Evolutionary conservation across 331 rosid genomes (phyloP).

Genomic region (Stylosanthes scabra): DNA sequence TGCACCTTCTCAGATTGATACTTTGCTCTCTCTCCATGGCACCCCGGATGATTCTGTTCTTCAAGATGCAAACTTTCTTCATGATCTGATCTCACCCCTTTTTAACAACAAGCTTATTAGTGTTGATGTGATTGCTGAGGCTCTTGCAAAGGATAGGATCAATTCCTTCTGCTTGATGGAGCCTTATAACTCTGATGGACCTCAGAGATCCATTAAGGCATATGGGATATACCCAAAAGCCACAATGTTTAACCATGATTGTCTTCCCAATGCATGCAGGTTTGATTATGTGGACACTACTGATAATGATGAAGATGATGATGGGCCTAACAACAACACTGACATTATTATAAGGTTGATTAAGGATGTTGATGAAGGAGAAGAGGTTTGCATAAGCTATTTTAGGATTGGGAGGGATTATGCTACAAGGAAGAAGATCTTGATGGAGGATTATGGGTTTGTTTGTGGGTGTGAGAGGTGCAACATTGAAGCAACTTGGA

Average conservation of each 20-base stretch:
- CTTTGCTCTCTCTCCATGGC: slow-evolving; percentile 65
- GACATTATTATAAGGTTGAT: slow-evolving; percentile 68
- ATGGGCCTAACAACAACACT: slow-evolving; percentile 41
- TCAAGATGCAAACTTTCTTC: slow-evolving; percentile 50
- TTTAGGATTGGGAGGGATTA: slow-evolving; percentile 59
- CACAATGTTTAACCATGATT: slow-evolving; percentile 69
- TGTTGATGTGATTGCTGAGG: slow-evolving; percentile 50
- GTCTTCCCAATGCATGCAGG: slow-evolving; percentile 84
- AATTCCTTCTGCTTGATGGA: slow-evolving; percentile 83
- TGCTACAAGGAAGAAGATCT: slow-evolving; percentile 56
- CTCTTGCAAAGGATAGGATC: slow-evolving; percentile 64
- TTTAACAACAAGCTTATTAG: slow-evolving; percentile 42
- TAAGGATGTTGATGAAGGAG: slow-evolving; percentile 62
- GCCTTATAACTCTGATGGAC: slow-evolving; percentile 55
- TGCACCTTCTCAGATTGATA: slow-evolving; percentile 43
- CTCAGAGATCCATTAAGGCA: slow-evolving; percentile 63
- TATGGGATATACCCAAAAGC: slow-evolving; percentile 66
- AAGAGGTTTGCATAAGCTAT: slow-evolving; percentile 77
- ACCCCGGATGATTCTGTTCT: slow-evolving; percentile 38
- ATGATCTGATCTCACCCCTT: slow-evolving; percentile 52
- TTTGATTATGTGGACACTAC: slow-evolving; percentile 63
- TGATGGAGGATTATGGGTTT: slow-evolving; percentile 77
- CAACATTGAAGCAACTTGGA: slow-evolving; percentile 66
- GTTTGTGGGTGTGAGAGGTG: slow-evolving; percentile 74
- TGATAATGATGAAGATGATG: slow-evolving; percentile 15